A percentile compares a stretch with the other conserved stretches of the same genome.
phyloP scores from a whole-genome alignment of 768 basidiomycete genomes.

The Cantharellus cinnabarinus region DNA sequence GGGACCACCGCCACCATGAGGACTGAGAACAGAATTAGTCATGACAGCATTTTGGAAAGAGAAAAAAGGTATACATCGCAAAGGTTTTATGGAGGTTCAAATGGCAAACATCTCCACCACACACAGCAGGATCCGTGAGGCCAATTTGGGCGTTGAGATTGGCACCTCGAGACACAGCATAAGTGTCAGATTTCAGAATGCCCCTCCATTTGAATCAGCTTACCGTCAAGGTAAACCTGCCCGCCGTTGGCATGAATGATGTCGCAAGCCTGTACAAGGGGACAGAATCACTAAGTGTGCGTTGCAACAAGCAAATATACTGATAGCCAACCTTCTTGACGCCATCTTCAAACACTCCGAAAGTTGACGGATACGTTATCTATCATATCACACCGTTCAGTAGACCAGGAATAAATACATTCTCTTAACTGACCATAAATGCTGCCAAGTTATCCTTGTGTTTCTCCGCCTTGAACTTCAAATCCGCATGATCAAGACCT shows the following conservation, averaged over 20 bases:
- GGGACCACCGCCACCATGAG: conserved; percentile 94
- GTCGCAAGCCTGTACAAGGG: conserved; percentile 47
- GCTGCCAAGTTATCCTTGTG: conserved; percentile 85
- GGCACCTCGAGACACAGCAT: conserved; percentile 28
- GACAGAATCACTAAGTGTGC: conserved; percentile 1
- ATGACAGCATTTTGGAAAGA: neutral
- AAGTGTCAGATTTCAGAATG: neutral
- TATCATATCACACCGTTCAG: conserved; percentile 13
- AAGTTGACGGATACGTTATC: conserved; percentile 96
- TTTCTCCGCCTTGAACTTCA: conserved; percentile 69
- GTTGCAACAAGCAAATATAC: neutral
- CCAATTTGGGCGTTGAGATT: conserved; percentile 92
- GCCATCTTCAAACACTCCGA: conserved; percentile 91
- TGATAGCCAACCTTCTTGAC: conserved; percentile 38
- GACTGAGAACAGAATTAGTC: conserved; percentile 25
- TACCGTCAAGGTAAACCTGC: conserved; percentile 90
- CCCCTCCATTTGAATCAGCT: conserved; percentile 3
- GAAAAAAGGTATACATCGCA: conserved; percentile 46
- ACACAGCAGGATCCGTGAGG: conserved; percentile 78
- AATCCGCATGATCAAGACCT: conserved; percentile 72
- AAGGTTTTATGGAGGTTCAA: conserved; percentile 98
- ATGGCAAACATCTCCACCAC: conserved; percentile 95
- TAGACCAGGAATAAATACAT: conserved; percentile 4
- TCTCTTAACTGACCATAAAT: conserved; percentile 51
- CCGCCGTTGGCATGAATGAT: conserved; percentile 91